Evolutionary conservation across 768 basidiomycete species (phyloP).

Genomic region (Lentinula sp.): DNA sequence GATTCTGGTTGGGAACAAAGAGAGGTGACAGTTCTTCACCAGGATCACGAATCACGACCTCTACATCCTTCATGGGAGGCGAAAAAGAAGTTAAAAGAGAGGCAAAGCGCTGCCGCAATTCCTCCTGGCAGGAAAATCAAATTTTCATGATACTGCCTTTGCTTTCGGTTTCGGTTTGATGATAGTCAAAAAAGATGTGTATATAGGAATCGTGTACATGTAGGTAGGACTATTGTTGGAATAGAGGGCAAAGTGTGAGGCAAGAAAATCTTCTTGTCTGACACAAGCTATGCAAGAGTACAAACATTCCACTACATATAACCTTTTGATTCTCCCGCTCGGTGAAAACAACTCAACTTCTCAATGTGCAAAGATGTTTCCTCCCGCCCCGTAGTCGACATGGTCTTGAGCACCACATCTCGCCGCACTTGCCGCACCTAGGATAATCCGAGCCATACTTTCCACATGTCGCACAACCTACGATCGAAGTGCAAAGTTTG

Average conservation of each 20-base stretch:
- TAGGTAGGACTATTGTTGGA: background rate
- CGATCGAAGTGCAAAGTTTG: constrained; percentile 33
- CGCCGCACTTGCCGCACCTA: constrained; percentile 52
- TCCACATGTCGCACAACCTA: constrained; percentile 45
- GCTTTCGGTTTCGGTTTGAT: background rate
- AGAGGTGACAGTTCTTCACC: background rate
- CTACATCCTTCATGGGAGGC: constrained; percentile 98
- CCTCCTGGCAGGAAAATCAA: constrained; percentile 81
- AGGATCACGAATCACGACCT: constrained; percentile 22
- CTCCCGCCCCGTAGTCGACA: constrained; percentile 50
- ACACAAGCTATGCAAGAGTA: background rate
- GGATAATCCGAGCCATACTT: constrained; percentile 53
- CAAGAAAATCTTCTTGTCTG: too few relatives aligned
- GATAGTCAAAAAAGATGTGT: background rate
- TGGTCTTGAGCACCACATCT: constrained; percentile 59
- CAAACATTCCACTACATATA: background rate
- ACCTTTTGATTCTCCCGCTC: background rate
- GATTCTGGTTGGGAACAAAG: constrained; percentile 3
- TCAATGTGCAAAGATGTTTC: constrained; percentile 38
- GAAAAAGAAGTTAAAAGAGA: constrained; percentile 75
- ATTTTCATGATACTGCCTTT: constrained; percentile 28
- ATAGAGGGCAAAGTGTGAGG: background rate
- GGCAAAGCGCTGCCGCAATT: constrained; percentile 52
- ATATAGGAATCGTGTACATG: background rate
- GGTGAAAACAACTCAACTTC: background rate